Percentiles rank a stretch among this genome's conserved stretches.
These are phyloP conservation scores for Ramularia endophylla DNA, from an alignment of 2,329 filamentous ascomycete genomes.

Conservation along the genomic window DNA sequence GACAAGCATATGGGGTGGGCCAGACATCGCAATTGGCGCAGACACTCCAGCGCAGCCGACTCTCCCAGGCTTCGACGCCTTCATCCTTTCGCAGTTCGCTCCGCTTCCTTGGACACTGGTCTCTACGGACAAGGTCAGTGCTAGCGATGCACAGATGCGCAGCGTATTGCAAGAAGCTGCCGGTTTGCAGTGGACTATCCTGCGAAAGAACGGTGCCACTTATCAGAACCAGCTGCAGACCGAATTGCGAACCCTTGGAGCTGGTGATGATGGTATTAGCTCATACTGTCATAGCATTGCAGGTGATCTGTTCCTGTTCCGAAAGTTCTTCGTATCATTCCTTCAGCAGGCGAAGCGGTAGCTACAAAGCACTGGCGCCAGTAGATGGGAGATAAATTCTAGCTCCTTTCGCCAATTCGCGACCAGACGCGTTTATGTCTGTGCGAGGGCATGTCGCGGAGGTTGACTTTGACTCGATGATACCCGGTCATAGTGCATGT, in stretches of 20 bases:
- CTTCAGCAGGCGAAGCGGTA: constrained; percentile 30
- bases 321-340: constrained; percentile 41
- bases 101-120: constrained; percentile 85
- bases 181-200: constrained; percentile 79
- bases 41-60: constrained; percentile 47
- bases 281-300: constrained; percentile 56
- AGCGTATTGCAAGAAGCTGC: constrained; percentile 86
- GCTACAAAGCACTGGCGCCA: no score
- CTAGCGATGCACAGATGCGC: constrained; percentile 80
- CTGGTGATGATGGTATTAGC: constrained; percentile 58
- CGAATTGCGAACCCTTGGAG: constrained; percentile 60
- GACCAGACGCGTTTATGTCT: no score
- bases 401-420: no score
- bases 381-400: no score
- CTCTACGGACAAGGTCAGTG: constrained; percentile 69
- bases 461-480: no score
- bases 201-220: constrained; percentile 77
- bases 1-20: constrained; percentile 84
- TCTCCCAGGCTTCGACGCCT: constrained; percentile 83
- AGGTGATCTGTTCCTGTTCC: constrained; percentile 39
- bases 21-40: constrained; percentile 53
- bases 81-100: constrained; percentile 85
- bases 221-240: constrained; percentile 66
- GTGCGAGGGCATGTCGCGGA: no score
- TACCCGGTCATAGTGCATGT: no score